Base-by-base conservation (phyloP, 2,329 filamentous ascomycete species). In the Aspergillus sojae region DNA sequence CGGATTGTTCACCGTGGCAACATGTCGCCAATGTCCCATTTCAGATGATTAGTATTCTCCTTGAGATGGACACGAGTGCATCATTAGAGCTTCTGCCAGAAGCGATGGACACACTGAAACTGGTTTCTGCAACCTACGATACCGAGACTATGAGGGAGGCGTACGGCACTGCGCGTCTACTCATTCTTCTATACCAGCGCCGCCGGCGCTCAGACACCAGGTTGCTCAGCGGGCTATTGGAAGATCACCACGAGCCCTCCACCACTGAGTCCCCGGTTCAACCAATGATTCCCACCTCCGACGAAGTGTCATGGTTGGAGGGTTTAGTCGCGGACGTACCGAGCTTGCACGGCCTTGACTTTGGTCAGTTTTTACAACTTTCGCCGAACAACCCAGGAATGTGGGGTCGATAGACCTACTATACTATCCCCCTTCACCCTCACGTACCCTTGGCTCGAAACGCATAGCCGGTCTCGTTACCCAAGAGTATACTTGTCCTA, bases 1-100 rank as follows among this genome's bases (percentile, higher is more conserved):
- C 75, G 2, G 72, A 73, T 28, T 77, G 79, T 16, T 75, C 77
- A 1, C 85, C 85, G 0, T 88, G 85, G 85, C 85, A 87, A 67
- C 85, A 88, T 58, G 80, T 85, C 46, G 83, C 83, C 28, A 86
- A 88, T 54, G 82, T 87, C 0, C 85, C 85, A 0, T 88, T 88
- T 58, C 85, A 87, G 45, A 82, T 84, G 2, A 80, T 86, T 21
- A 86, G 84, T 61, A 75, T 85, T 0, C 74, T 87, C 9, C 78
- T 88, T 1, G 83, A 82, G 0, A 82, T 87, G 64, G 85, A 88
- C 61, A 85, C 79, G 0, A 75, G 77, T 0, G 76, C 83, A 2
- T 82, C 83, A 0, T 76, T 86, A 0, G 74, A 78, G 0, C 77
- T 83, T 60, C 78, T 87, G 6, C 75, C 76, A 0, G 81, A 84